A percentile compares a stretch with the other conserved stretches of the same genome.
phyloP scores from a whole-genome alignment of 225 moss, liverwort and hornwort genomes.

The Climacium dendroides region DNA sequence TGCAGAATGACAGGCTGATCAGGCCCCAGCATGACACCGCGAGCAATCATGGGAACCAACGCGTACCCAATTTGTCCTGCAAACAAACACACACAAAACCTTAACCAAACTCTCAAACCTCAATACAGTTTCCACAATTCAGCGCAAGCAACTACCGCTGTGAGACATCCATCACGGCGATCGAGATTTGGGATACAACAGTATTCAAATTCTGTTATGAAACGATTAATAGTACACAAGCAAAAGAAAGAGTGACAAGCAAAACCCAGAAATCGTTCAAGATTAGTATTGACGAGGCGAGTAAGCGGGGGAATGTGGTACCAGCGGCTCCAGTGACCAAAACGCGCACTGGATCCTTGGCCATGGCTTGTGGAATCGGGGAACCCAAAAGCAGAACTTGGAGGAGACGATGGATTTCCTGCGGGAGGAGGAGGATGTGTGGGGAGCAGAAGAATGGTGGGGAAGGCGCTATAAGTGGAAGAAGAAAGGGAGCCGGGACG shows the following conservation, averaged over 20 bases:
- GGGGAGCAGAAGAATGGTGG: neutral
- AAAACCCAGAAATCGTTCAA: neutral
- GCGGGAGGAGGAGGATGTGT: neutral
- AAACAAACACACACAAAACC: neutral
- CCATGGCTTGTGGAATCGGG: constrained; percentile 32
- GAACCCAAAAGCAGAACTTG: neutral
- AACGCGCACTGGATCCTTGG: constrained; percentile 76
- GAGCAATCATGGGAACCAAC: constrained; percentile 93
- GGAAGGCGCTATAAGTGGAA: neutral
- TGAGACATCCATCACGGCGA: neutral
- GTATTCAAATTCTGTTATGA: neutral
- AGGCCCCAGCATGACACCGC: constrained; percentile 69
- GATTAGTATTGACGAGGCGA: neutral
- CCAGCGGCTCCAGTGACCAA: constrained; percentile 98
- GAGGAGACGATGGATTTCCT: neutral
- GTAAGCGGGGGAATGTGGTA: neutral
- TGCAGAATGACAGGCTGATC: constrained; percentile 97
- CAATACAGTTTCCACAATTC: neutral
- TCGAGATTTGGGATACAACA: neutral
- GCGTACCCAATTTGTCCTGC: constrained; percentile 99
- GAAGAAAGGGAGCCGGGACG: neutral
- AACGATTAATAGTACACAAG: neutral
- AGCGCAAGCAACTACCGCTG: neutral
- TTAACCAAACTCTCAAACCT: neutral
- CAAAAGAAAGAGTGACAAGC: neutral